Percentiles rank a stretch among this genome's conserved stretches.
phyloP scores from a whole-genome alignment of 2,329 filamentous ascomycete species.

The Sporothrix pallida region DNA sequence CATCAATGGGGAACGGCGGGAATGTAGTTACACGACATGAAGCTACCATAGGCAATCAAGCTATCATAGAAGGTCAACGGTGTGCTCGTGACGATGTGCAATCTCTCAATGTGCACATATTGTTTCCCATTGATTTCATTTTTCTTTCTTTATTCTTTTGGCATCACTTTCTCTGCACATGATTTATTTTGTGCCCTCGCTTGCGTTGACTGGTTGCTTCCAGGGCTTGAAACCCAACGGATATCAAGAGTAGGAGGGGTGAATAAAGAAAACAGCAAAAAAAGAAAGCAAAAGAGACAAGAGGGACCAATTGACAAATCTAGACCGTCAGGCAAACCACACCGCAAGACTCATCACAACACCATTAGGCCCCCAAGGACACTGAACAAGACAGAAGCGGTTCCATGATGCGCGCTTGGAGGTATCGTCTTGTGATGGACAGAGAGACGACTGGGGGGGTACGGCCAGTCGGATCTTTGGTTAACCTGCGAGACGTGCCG shows the following conservation, averaged over 20 bases:
- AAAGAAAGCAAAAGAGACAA: background rate
- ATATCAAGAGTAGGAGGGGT: background rate
- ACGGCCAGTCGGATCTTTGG: background rate
- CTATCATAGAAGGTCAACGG: background rate
- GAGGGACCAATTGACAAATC: background rate
- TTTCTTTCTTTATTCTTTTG: background rate
- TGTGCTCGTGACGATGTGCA: background rate
- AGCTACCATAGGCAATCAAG: too few species aligned
- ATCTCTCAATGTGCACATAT: background rate
- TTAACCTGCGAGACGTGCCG: background rate
- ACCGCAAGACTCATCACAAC: background rate
- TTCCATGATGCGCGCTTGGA: constrained; percentile 2
- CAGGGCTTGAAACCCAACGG: background rate
- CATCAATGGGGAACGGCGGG: background rate
- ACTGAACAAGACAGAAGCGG: background rate
- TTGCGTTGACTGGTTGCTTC: background rate
- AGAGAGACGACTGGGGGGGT: background rate
- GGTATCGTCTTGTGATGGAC: background rate
- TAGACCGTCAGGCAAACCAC: background rate
- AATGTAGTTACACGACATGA: background rate
- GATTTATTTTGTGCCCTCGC: background rate
- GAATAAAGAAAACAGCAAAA: background rate
- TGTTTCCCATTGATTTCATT: too few species aligned
- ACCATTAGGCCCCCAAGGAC: background rate
- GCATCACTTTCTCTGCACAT: background rate